A percentile compares a stretch with the other conserved stretches of the same genome.
Evolutionary conservation across 2,329 filamentous ascomycete genomes (phyloP).

Genomic region (Sclerotinia minor): DNA sequence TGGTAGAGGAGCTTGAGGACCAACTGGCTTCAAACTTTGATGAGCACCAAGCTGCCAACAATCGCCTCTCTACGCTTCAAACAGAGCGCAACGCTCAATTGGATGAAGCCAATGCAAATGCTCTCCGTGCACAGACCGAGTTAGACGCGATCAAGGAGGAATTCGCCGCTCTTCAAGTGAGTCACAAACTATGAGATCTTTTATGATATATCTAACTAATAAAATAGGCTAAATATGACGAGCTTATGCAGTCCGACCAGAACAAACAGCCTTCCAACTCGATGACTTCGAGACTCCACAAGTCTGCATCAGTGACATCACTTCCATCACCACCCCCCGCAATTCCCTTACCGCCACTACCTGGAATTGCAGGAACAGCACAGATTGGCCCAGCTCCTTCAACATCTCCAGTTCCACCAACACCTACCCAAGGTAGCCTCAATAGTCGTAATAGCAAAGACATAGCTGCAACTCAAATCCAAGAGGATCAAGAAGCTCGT

Average conservation of each 20-base stretch:
- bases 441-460: conserved; percentile 76
- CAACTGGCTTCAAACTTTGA: conserved; percentile 95
- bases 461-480: conserved; percentile 70
- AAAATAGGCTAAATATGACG: conserved; percentile 60
- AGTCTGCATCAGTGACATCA: conserved; percentile 78
- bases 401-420: conserved; percentile 48
- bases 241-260: conserved; percentile 43
- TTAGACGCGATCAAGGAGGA: conserved; percentile 67
- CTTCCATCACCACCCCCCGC: conserved; percentile 92
- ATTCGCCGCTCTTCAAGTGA: conserved; percentile 68
- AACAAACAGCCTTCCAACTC: conserved; percentile 58
- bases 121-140: conserved; percentile 63
- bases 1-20: conserved; percentile 95
- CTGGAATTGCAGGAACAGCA: conserved; percentile 53
- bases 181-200: conserved; percentile 10
- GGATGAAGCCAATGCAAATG: conserved; percentile 72
- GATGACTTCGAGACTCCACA: conserved; percentile 56
- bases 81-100: conserved; percentile 72
- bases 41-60: conserved; percentile 80
- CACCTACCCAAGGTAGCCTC: conserved; percentile 50
- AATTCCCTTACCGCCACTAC: conserved; percentile 92
- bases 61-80: conserved; percentile 80
- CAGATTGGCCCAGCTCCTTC: conserved; percentile 48
- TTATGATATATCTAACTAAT: conserved; percentile 18
- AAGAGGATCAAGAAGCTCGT: conserved; percentile 92